Percentiles rank a stretch among this genome's conserved stretches.
Evolutionary conservation across 1,284 basidiomycete genomes (phyloP).

Genomic region (Retiboletus flavoniger): DNA sequence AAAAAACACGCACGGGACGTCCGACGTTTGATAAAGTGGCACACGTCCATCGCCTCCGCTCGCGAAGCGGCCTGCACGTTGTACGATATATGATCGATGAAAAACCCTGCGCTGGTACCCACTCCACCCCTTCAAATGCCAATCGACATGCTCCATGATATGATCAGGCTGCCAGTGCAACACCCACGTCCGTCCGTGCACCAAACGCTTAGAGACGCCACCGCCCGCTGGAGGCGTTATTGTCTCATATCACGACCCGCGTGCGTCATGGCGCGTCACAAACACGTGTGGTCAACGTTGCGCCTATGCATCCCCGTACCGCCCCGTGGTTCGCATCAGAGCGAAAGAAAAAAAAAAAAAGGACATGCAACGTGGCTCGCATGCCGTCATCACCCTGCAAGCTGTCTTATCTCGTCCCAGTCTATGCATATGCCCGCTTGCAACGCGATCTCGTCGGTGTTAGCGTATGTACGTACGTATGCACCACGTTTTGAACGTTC

Average conservation of each 20-base stretch:
- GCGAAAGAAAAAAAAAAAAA: too few species aligned
- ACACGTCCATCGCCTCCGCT: background rate
- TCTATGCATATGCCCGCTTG: too few species aligned
- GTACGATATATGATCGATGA: too few species aligned
- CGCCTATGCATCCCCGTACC: background rate
- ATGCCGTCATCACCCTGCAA: background rate
- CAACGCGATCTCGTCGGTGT: background rate
- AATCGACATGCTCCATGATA: background rate
- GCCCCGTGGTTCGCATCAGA: background rate
- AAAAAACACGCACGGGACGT: background rate
- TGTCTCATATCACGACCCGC: background rate
- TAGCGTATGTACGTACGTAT: background rate
- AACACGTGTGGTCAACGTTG: conserved; percentile 31
- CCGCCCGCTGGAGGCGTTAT: background rate
- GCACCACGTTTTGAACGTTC: background rate
- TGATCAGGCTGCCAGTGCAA: background rate
- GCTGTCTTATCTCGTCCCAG: background rate
- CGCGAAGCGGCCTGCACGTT: background rate
- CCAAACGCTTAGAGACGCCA: too few species aligned
- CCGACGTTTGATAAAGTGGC: too few species aligned
- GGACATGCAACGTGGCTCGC: conserved; percentile 4
- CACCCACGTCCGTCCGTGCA: background rate
- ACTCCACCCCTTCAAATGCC: background rate
- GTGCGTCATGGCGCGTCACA: conserved; percentile 6
- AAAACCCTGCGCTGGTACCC: background rate